Base-by-base conservation (phyloP, 2,329 filamentous ascomycete species). In the Cercospora sp. region DNA sequence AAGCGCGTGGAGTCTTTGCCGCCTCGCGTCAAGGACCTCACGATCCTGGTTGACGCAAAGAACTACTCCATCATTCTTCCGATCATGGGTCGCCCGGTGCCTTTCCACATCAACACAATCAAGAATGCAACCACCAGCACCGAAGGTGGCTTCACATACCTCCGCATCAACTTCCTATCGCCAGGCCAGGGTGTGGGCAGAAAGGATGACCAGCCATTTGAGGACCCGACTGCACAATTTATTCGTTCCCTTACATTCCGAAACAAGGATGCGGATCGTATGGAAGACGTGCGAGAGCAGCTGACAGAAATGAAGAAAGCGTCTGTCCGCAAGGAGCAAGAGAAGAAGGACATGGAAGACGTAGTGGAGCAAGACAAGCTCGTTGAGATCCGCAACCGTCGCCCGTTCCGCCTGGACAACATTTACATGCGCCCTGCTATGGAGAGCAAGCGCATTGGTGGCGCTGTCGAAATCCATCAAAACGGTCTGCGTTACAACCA, bases 331-430 rank as follows among this genome's bases (percentile, higher is more conserved):
- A 91, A 93, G 75, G 95, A 99, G 80, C 94, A 97, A 76, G 94
- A 97, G 81, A 97, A 98, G 88, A 99, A 99, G 83, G 94, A 99
- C 75, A 91, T 99, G 91, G 95, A 99, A 79, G 95, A 99, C 80
- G 95, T 99, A 23, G 94, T 99, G 5, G 95, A 98, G 81, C 95
- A 99, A 80, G 95, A 99, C 79, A 99, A 99, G 83, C 88, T 99
- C 63, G 85, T 96, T 73, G 94, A 97, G 78, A 94, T 98, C 73
- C 87, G 95, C 84, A 97, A 95, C 81, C 93, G 95, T 72, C 92
- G 95, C 66, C 95, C 95, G 36, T 88, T 91, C 73, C 91, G 94
- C 69, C 86, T 99, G 75, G 92, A 96, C 69, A 95, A 97, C 78
- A 93, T 99, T 74, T 99, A 94, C 79, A 92, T 99, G 73, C 92